A percentile compares a stretch with the other conserved stretches of the same genome.
phyloP scores from a whole-genome alignment of 108 stramenopile genomes.

The Cylindrotheca closterium region DNA sequence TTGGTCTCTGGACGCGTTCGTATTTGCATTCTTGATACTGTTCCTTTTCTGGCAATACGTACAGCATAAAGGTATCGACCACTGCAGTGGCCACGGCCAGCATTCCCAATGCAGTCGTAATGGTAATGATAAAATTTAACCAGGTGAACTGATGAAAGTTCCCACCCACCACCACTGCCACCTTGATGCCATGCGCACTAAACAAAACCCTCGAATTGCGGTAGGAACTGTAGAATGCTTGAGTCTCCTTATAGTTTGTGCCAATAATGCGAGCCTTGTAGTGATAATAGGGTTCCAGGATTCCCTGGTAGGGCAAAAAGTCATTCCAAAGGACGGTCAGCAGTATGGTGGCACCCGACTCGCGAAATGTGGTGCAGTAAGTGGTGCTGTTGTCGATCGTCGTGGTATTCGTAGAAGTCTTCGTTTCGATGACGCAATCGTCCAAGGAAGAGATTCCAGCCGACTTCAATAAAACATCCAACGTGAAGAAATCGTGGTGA shows the following conservation, averaged over 20 bases:
- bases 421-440: conserved; percentile 3
- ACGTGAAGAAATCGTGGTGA: conserved; percentile 32
- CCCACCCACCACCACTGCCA: conserved; percentile 20
- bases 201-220: conserved; percentile 5
- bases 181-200: conserved; percentile 17
- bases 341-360: conserved; percentile 23
- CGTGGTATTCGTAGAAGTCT: neutral
- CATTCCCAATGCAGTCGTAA: conserved; percentile 28
- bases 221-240: neutral
- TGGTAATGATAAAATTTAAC: conserved; percentile 9
- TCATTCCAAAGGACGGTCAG: conserved; percentile 18
- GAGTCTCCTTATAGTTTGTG: neutral
- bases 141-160: conserved; percentile 14
- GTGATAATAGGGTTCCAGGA: conserved; percentile 15
- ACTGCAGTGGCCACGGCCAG: conserved; percentile 27
- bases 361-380: conserved; percentile 16
- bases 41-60: conserved; percentile 26
- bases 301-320: conserved; percentile 10
- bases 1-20: neutral
- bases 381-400: neutral
- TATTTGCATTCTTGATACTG: conserved; percentile 26
- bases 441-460: conserved; percentile 24
- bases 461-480: conserved; percentile 28
- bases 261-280: neutral
- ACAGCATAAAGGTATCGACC: conserved; percentile 25